Percentiles rank a stretch among this genome's conserved stretches.
Evolutionary conservation across 2,329 filamentous ascomycete species (phyloP).

Genomic region (Botrytis fabae): DNA sequence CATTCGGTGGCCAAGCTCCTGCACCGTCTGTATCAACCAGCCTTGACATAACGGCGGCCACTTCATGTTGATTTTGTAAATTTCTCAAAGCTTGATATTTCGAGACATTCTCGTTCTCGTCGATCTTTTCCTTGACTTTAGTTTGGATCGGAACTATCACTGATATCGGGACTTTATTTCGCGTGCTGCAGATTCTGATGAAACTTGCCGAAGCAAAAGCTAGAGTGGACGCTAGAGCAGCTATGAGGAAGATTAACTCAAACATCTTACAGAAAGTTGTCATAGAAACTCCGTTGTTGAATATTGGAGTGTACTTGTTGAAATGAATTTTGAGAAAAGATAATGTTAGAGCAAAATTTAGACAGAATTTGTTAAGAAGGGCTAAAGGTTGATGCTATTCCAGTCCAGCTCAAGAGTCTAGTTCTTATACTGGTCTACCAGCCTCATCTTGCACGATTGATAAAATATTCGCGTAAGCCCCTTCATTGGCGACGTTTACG

Average conservation of each 20-base stretch:
- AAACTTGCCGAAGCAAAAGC: constrained; percentile 2
- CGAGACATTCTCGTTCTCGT: constrained; percentile 8
- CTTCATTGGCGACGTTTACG: background rate
- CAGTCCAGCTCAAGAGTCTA: background rate
- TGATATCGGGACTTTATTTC: background rate
- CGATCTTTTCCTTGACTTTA: background rate
- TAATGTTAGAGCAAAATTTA: background rate
- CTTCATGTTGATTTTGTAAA: constrained; percentile 14
- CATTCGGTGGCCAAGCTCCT: constrained; percentile 20
- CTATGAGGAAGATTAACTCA: constrained; percentile 1
- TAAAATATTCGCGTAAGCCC: background rate
- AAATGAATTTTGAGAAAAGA: background rate
- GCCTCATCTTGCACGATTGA: background rate
- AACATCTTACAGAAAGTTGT: background rate
- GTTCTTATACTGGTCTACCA: background rate
- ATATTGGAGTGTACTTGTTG: constrained; percentile 1
- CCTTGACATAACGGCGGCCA: background rate
- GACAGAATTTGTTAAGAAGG: background rate
- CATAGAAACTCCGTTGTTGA: constrained; percentile 3
- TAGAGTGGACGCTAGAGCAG: constrained; percentile 8
- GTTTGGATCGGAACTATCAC: background rate
- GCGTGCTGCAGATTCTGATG: background rate
- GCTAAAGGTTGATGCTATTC: background rate
- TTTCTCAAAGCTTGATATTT: constrained; percentile 13
- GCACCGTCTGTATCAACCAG: constrained; percentile 18